Base-by-base conservation (phyloP, 768 basidiomycete genomes). In the Daedaleopsis nitida region DNA sequence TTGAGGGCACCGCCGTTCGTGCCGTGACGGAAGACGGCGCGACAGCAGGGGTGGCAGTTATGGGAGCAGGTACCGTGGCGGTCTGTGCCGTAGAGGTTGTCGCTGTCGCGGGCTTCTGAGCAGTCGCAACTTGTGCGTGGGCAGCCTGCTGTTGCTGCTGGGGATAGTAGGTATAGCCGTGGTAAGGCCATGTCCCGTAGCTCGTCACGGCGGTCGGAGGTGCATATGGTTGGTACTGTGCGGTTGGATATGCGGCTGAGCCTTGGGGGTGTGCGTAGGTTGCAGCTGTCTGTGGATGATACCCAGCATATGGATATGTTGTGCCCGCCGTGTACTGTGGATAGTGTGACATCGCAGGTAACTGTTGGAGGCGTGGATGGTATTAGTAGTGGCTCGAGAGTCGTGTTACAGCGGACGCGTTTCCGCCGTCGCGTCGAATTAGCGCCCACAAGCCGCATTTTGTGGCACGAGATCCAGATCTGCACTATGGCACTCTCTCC, bases 171-270 rank as follows among this genome's bases (percentile, higher is more conserved):
- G 80, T 78, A 69, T 89, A 89, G 23, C 84, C 59, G 27, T 64
- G 79, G 72, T 89, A 90, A 1, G 87, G 82, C 88, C 89, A 90
- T 34, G 78, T 68, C 14, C 85, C 86, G 70, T 89, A 90, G 55
- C 87, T 80, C 16, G 86, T 84, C 45, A 89, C 84, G 14, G 86
- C 86, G 14, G 88, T 80, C 60, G 86, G 81, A 13, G 75, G 72
- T 64, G 89, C 88, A 62, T 76, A 70, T 32, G 67, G 55, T 44
- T 72, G 69, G 64, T 72, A 72, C 2, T 68, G 59, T 0, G 71
- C 63, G 5, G 69, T 66, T 4, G 71, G 69, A 51, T 72, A 70
- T 21, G 68, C 68, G 23, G 65, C 65, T 7, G 62, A 24, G 7
- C 54, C 39, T 55, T 59, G 61, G 1, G 61, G 57, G 35, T 66